Conservation (phyloP, 345 rosid genomes). For the Laguncularia racemosa region DNA sequence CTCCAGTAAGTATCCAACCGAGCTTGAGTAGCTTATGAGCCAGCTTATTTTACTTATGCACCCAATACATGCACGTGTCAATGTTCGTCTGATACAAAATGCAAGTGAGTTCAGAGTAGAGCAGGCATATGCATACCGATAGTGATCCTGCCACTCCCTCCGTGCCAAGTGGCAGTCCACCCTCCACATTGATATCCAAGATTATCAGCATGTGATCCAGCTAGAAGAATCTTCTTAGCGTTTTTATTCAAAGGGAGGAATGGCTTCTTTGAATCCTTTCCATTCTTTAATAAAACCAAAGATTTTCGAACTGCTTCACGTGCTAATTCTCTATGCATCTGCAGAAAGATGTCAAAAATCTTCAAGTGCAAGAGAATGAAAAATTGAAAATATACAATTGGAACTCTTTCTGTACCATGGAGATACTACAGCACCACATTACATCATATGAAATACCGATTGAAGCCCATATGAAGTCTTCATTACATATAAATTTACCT, state of each 20-base stretch:
- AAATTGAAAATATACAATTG: not conserved
- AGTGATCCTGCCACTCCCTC: constrained; percentile 73
- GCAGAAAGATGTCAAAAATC: constrained; percentile 16
- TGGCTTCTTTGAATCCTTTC: constrained; percentile 39
- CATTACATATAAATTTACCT: constrained; percentile 28
- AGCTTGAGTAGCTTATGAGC: too few relatives aligned
- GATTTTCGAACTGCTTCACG: constrained; percentile 90
- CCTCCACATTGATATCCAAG: constrained; percentile 94
- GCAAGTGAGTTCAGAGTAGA: not conserved
- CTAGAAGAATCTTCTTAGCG: constrained; percentile 56
- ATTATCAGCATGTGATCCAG: constrained; percentile 81
- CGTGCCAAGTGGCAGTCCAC: constrained; percentile 71
- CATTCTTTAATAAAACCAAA: constrained; percentile 75
- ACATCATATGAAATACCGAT: not conserved
- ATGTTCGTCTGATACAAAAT: not conserved
- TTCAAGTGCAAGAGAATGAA: not conserved
- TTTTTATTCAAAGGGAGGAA: constrained; percentile 67
- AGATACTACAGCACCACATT: too few relatives aligned
- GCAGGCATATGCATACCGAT: constrained; percentile 35
- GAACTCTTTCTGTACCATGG: too few relatives aligned
- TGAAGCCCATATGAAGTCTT: not conserved
- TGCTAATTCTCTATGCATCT: constrained; percentile 67
- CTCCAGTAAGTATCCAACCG: too few relatives aligned
- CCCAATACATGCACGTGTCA: not conserved
- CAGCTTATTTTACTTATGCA: too few relatives aligned